Conservation (phyloP, 768 basidiomycete species). For the Termitomyces sp. region DNA sequence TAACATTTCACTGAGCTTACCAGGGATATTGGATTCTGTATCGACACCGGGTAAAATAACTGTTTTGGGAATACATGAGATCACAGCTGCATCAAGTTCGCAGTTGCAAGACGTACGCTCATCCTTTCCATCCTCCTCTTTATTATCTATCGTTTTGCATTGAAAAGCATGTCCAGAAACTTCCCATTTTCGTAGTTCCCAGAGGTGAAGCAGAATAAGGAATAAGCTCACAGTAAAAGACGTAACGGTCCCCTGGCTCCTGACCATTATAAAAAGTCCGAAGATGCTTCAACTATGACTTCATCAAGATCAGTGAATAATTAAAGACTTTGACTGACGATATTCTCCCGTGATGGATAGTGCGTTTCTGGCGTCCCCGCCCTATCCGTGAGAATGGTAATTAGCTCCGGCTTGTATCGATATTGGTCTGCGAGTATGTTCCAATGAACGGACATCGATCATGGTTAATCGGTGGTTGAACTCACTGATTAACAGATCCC, state of each 20-base stretch:
- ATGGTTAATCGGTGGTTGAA: not conserved
- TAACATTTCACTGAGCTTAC: not conserved
- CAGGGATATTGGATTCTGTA: not conserved
- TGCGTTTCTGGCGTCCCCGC: not conserved
- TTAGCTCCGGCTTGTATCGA: not conserved
- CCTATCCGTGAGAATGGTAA: constrained; percentile 3
- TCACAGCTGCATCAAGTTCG: not conserved
- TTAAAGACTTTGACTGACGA: not conserved
- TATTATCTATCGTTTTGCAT: not conserved
- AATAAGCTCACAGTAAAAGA: not conserved
- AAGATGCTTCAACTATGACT: not conserved
- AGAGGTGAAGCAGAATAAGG: no score
- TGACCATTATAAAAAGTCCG: not conserved
- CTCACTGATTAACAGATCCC: not conserved
- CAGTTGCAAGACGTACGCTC: not conserved
- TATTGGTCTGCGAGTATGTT: not conserved
- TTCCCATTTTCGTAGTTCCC: not conserved
- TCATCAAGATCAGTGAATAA: not conserved
- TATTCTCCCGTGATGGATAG: not conserved
- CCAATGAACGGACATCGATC: not conserved
- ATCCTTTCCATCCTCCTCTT: not conserved
- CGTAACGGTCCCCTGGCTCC: not conserved
- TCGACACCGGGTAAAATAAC: not conserved
- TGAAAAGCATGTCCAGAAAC: constrained; percentile 1
- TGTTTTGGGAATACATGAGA: not conserved